Evolutionary conservation across 352 stramenopile genomes (phyloP).

Genomic region (Aphanomyces euteiches): DNA sequence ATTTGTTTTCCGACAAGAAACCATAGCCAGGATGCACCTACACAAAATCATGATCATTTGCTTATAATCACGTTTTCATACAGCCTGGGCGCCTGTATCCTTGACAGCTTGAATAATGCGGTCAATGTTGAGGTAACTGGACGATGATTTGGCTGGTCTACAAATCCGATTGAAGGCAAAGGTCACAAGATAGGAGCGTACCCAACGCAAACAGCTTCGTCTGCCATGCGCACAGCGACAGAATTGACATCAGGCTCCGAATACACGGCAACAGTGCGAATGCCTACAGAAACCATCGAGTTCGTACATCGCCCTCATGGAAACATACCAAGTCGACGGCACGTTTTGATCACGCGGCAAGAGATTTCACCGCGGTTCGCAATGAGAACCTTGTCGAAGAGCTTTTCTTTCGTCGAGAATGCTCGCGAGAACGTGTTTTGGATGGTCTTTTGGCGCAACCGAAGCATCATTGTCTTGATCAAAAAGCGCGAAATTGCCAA

Average conservation of each 20-base stretch:
- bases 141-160: slow-evolving; percentile 67
- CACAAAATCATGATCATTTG: not conserved
- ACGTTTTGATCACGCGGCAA: slow-evolving; percentile 90
- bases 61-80: not conserved
- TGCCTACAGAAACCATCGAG: slow-evolving; percentile 35
- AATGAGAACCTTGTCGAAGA: slow-evolving; percentile 91
- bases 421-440: not conserved
- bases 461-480: not conserved
- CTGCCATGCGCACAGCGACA: slow-evolving; percentile 78
- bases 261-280: slow-evolving; percentile 94
- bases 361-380: slow-evolving; percentile 93
- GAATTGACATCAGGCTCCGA: slow-evolving; percentile 86
- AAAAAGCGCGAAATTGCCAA: not conserved
- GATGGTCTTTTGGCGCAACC: not conserved
- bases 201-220: slow-evolving; percentile 68
- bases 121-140: slow-evolving; percentile 91
- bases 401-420: slow-evolving; percentile 43
- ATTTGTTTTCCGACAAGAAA: slow-evolving; percentile 93
- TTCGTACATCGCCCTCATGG: slow-evolving; percentile 1
- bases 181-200: not conserved
- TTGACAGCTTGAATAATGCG: slow-evolving; percentile 87
- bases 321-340: slow-evolving; percentile 51
- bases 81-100: slow-evolving; percentile 84
- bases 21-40: slow-evolving; percentile 92
- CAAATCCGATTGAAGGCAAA: slow-evolving; percentile 42